These are phyloP conservation scores for Cadophora sp. DNA, from an alignment of 2,329 filamentous ascomycete genomes.

Conservation along the genomic window DNA sequence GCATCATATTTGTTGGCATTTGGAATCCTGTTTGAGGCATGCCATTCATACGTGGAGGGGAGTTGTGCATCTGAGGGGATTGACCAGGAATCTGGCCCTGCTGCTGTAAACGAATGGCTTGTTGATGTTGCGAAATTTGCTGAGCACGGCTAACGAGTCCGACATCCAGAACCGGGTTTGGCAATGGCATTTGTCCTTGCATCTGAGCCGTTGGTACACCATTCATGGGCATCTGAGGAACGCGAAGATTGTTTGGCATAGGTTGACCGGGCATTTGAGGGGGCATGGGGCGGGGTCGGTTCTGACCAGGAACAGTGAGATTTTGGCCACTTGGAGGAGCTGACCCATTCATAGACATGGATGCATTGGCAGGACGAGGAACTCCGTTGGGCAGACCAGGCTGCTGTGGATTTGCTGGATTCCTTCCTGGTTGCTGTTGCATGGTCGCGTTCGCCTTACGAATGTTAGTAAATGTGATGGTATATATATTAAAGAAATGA, in stretches of 20 bases:
- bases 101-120: slow-evolving; percentile 40
- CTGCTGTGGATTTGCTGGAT: slow-evolving; percentile 36
- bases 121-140: slow-evolving; percentile 66
- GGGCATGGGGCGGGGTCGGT: slow-evolving; percentile 38
- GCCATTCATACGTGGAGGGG: slow-evolving; percentile 49
- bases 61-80: slow-evolving; percentile 43
- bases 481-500: slow-evolving; percentile 34
- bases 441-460: slow-evolving; percentile 50
- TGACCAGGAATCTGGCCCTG: slow-evolving; percentile 39
- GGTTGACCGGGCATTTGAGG: slow-evolving; percentile 40
- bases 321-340: slow-evolving; percentile 34
- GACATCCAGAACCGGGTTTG: slow-evolving; percentile 56
- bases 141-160: slow-evolving; percentile 68
- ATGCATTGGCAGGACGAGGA: slow-evolving; percentile 31
- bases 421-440: slow-evolving; percentile 28
- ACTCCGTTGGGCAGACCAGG: slow-evolving; percentile 27
- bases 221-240: slow-evolving; percentile 61
- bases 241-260: slow-evolving; percentile 41
- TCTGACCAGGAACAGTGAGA: slow-evolving; percentile 41
- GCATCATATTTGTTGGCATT: slow-evolving; percentile 54
- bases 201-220: slow-evolving; percentile 74
- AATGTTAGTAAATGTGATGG: slow-evolving; percentile 28
- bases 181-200: slow-evolving; percentile 63
- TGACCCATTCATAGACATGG: slow-evolving; percentile 31
- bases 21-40: slow-evolving; percentile 41